Base-by-base conservation (phyloP, 2,329 filamentous ascomycete species). In the Rosellinia necatrix region DNA sequence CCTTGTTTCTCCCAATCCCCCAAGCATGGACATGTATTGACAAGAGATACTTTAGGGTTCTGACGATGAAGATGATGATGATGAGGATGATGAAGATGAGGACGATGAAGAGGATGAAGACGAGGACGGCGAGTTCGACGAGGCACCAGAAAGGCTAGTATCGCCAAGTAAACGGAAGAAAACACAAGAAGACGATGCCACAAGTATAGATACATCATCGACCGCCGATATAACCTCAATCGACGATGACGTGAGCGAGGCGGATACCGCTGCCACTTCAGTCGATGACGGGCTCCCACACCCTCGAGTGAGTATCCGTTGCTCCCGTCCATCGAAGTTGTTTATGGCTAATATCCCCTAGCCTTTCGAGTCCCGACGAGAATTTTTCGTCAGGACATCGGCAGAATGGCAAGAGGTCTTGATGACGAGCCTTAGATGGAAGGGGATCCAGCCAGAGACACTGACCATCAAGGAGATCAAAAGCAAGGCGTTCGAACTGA, bases 341-440 rank as follows among this genome's bases (percentile, higher is more conserved):
- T 12, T 4, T 2, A 42, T 50, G 49, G 46, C 53, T 63, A 50
- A 64, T 54, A 10, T 25, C 2, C 80, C 76, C 1, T 77, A 92
- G 67, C 91, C 92, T 0, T 99, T 99, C 67, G 94, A 99, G 71
- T 87, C 86, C 1, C 82, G 96, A 37, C 86, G 92, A 43, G 94
- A 96, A 44, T 99, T 97, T 81, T 97, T 96, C 76, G 84, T 84
- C 13, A 85, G 94, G 40, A 96, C 92, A 0, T 90, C 90, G 0
- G 86, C 87, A 58, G 89, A 92, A 63, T 99, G 94, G 94, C 93
- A 97, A 72, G 90, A 92, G 61, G 77, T 92, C 12, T 79, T 96
- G 32, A 85, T 97, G 76, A 88, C 88, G 1, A 87, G 83, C 62
- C 76, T 94, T 56, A 83, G 86, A 59, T 86, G 84, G 76, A 87